Base-by-base conservation (phyloP, 345 rosid species). In the Linum lewisii region DNA sequence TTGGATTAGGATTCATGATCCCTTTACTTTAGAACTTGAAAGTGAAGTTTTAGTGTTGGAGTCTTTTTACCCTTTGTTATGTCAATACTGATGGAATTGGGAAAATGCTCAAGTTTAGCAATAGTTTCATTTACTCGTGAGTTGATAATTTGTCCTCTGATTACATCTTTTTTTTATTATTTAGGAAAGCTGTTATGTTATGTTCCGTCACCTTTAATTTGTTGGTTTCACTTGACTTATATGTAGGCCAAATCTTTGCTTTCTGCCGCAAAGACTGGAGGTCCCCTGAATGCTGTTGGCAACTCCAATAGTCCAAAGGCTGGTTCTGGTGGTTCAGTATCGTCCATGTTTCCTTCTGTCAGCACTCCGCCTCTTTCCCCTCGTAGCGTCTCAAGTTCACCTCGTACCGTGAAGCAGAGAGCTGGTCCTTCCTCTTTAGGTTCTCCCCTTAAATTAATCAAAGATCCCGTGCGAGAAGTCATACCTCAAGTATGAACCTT, bases 311-410 rank as follows among this genome's bases (percentile, higher is more conserved):
- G 74, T 76, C 64, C 88, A 61, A 78, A 63, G 71, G 57, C 84
- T 70, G 69, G 80, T 44, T 25, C 84, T 2, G 75, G 77, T 74
- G 82, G 75, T 75, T 66, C 92, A 25, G 61, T 93, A 69, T 97
- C 99, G n/a, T 93, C 99, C 44, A 81, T 93, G 86, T 93, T 93
- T 77, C 95, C 91, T 59, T 84, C 85, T 54, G 99, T 90, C 59
- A 89, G 94, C 69, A 83, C 95, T 22, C 99, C 99, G 64, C 97
- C 99, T 7, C 94, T 93, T 63, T 93, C 99, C 47, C 99, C 99
- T 3, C 82, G 97, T 59, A 93, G 94, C 69, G 63, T 81, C 2
- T 74, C 91, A 51, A 87, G 97, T 59, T 93, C 99, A 7, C 99
- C 99, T 51, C 95, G 99, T 44, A 66, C 80, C 18, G 76, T 69